Evolutionary conservation across 305 asterid genomes (phyloP).

Genomic region (Solanum hybrid): DNA sequence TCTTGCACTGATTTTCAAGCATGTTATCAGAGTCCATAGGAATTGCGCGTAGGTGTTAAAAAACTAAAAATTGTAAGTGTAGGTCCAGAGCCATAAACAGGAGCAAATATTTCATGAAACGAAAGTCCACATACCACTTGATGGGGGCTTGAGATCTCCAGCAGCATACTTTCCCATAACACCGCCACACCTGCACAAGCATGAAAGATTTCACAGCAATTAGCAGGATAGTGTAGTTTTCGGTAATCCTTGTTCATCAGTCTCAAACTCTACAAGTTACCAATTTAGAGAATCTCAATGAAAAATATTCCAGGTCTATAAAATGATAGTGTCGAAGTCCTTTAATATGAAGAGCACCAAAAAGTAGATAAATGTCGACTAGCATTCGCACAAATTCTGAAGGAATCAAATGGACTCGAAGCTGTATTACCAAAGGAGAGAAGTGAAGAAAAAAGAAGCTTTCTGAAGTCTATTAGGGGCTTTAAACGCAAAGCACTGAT

Average conservation of each 20-base stretch:
- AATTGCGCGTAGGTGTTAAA: neutral
- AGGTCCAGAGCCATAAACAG: neutral
- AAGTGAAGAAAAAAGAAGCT: neutral
- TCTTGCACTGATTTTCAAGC: neutral
- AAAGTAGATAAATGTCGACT: neutral
- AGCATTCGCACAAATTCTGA: neutral
- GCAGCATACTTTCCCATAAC: conserved; percentile 99
- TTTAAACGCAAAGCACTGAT: neutral
- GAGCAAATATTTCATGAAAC: neutral
- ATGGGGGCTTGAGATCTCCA: conserved; percentile 95
- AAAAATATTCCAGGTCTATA: neutral
- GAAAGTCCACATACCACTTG: conserved; percentile 50
- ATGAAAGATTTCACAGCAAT: neutral
- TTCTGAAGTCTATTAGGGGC: neutral
- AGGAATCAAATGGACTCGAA: neutral
- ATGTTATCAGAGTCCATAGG: neutral
- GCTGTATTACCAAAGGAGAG: neutral
- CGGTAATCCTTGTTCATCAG: neutral
- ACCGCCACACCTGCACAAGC: conserved; percentile 81
- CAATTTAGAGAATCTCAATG: neutral
- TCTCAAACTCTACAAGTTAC: neutral
- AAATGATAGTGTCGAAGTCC: neutral
- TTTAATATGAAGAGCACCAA: neutral
- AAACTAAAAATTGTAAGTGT: neutral
- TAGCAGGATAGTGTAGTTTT: neutral